phyloP scores from a whole-genome alignment of 257 asterid genomes.

The Striga asiatica region DNA sequence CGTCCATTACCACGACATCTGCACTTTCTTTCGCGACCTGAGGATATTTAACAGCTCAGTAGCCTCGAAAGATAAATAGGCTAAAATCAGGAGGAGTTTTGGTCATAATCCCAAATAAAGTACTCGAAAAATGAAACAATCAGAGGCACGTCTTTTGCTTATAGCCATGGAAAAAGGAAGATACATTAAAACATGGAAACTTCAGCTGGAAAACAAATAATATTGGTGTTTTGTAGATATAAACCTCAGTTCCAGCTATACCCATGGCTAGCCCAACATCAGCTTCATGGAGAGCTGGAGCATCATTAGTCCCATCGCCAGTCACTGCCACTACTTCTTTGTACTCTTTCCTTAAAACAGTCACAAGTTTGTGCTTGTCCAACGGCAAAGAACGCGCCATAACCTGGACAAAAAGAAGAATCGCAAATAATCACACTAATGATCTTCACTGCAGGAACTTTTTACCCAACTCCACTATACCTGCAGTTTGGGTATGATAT shows the following conservation, averaged over 20 bases:
- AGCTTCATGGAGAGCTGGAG: slow-evolving; percentile 54
- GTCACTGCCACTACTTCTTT: slow-evolving; percentile 66
- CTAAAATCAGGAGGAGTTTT: not conserved
- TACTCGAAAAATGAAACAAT: not conserved
- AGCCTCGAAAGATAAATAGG: too few relatives aligned
- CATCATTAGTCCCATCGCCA: slow-evolving; percentile 51
- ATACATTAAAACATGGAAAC: not conserved
- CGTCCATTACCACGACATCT: slow-evolving; percentile 72
- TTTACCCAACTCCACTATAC: slow-evolving; percentile 15
- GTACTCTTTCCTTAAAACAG: slow-evolving; percentile 45
- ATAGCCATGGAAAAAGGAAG: not conserved
- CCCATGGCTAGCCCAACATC: slow-evolving; percentile 59
- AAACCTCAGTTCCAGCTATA: slow-evolving; percentile 50
- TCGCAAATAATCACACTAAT: not conserved
- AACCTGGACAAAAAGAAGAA: slow-evolving; percentile 28
- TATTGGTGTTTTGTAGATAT: not conserved
- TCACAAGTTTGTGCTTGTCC: slow-evolving; percentile 69
- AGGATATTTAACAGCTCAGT: slow-evolving; percentile 9
- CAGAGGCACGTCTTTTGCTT: not conserved
- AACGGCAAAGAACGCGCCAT: slow-evolving; percentile 65
- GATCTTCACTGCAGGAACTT: not conserved
- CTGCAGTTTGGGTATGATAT: slow-evolving; percentile 62
- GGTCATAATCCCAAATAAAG: too few relatives aligned
- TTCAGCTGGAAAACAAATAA: not conserved
- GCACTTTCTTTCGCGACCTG: slow-evolving; percentile 88